Conservation (phyloP, 176 grass and related monocot genomes). For the Tuctoria greenei region DNA sequence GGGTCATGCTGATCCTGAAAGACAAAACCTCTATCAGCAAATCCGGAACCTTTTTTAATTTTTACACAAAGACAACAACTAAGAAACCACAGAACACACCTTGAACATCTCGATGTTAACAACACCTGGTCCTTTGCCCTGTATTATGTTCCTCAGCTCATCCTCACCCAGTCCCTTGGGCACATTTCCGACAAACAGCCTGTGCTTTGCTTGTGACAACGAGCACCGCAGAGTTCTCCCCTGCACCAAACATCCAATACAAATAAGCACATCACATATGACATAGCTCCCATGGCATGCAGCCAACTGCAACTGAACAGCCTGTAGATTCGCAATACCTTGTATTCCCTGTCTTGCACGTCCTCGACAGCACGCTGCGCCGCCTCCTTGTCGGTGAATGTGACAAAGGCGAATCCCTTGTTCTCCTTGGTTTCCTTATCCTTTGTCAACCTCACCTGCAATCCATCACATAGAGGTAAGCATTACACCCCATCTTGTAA, state of each 20-base stretch:
- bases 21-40: conserved; percentile 11
- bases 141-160: conserved; percentile 75
- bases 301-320: not conserved
- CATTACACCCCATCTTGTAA: not conserved
- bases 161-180: conserved; percentile 93
- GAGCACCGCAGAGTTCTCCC: conserved; percentile 92
- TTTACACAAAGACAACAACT: not conserved
- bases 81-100: conserved; percentile 28
- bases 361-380: conserved; percentile 72
- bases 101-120: conserved; percentile 95
- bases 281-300: not conserved
- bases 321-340: conserved; percentile 38
- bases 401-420: conserved; percentile 94
- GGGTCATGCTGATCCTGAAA: conserved; percentile 90
- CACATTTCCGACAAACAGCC: conserved; percentile 94
- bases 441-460: conserved; percentile 82
- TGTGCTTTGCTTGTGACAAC: conserved; percentile 84
- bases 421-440: conserved; percentile 88
- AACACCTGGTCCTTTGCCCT: conserved; percentile 77
- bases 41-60: not conserved
- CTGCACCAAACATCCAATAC: conserved; percentile 44
- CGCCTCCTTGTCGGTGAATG: conserved; percentile 53
- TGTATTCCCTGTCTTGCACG: conserved; percentile 85
- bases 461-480: conserved; percentile 18
- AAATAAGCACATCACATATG: not conserved